phyloP scores from a whole-genome alignment of 163 green algal species.

The Coccomyxa subellipsoidea region DNA sequence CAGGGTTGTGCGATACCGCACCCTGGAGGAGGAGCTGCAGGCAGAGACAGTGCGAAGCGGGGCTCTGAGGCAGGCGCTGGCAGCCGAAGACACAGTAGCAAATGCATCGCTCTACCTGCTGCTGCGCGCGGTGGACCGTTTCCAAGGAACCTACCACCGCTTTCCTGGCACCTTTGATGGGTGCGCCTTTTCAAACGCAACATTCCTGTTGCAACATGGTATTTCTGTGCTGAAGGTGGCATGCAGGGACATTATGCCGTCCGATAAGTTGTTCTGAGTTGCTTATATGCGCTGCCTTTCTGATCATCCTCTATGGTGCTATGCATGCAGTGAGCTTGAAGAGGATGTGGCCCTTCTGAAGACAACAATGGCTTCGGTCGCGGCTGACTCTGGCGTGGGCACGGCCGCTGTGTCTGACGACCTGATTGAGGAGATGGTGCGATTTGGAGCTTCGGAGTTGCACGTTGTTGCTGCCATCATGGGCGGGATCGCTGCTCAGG shows the following conservation, averaged over 20 bases:
- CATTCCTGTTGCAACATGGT: background rate
- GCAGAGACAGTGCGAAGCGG: constrained; percentile 1
- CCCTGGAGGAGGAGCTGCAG: constrained; percentile 46
- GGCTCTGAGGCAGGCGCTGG: constrained; percentile 26
- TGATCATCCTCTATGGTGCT: background rate
- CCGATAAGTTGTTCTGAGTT: background rate
- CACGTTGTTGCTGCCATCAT: constrained; percentile 84
- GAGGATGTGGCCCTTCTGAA: constrained; percentile 70
- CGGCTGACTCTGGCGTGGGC: constrained; percentile 38
- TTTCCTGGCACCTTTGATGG: constrained; percentile 62
- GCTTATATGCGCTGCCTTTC: no score
- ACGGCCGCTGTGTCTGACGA: constrained; percentile 51
- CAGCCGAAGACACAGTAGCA: constrained; percentile 32
- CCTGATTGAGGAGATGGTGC: constrained; percentile 63
- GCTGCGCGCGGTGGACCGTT: constrained; percentile 73
- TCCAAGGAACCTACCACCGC: constrained; percentile 52
- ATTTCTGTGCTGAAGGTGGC: background rate
- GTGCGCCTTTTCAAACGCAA: constrained; percentile 8
- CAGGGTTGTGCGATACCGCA: constrained; percentile 55
- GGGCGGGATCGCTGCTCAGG: constrained; percentile 89
- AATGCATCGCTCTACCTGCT: constrained; percentile 73
- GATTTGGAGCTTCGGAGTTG: constrained; percentile 76
- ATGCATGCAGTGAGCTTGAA: constrained; percentile 45
- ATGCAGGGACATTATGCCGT: background rate
- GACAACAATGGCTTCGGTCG: constrained; percentile 35